phyloP scores from a whole-genome alignment of 805 yeast species.

The Candida taoyuanica region DNA sequence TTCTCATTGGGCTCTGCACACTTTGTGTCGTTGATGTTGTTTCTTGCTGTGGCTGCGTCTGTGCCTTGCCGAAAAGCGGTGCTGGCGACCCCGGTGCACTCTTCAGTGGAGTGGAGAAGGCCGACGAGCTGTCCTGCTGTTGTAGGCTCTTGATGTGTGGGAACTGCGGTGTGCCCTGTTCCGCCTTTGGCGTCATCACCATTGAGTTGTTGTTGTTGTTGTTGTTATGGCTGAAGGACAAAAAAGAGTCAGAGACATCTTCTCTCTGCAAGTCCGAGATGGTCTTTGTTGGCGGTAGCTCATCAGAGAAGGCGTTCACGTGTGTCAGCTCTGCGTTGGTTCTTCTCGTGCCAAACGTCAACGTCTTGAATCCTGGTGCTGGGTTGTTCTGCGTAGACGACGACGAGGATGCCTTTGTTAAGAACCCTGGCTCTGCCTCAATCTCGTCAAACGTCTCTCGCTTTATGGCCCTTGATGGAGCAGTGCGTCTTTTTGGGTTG shows the following conservation, averaged over 20 bases:
- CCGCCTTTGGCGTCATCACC: constrained; percentile 7
- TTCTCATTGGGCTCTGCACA: constrained; percentile 1
- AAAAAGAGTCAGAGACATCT: constrained; percentile 26
- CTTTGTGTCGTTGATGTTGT: not conserved
- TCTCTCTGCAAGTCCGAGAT: constrained; percentile 38
- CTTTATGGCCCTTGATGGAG: constrained; percentile 45
- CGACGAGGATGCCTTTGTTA: constrained; percentile 17
- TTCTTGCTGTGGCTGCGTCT: not conserved
- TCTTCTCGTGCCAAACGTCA: constrained; percentile 36
- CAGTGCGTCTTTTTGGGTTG: constrained; percentile 40
- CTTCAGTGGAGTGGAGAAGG: constrained; percentile 21
- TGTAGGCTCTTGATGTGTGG: too few species aligned
- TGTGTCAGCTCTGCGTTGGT: constrained; percentile 22
- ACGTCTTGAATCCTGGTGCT: constrained; percentile 32
- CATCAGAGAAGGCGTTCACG: constrained; percentile 32
- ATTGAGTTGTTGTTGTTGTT: too few species aligned
- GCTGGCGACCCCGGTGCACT: too few species aligned
- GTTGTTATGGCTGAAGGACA: constrained; percentile 18
- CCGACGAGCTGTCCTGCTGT: constrained; percentile 6
- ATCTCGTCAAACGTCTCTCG: constrained; percentile 29
- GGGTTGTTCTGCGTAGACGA: constrained; percentile 3
- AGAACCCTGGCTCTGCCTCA: constrained; percentile 23
- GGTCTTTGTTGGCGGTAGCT: constrained; percentile 38
- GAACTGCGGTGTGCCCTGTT: not conserved
- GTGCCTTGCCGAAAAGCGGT: constrained; percentile 1